Conservation (phyloP, 805 yeast genomes). For the Lachancea dasiensis region DNA sequence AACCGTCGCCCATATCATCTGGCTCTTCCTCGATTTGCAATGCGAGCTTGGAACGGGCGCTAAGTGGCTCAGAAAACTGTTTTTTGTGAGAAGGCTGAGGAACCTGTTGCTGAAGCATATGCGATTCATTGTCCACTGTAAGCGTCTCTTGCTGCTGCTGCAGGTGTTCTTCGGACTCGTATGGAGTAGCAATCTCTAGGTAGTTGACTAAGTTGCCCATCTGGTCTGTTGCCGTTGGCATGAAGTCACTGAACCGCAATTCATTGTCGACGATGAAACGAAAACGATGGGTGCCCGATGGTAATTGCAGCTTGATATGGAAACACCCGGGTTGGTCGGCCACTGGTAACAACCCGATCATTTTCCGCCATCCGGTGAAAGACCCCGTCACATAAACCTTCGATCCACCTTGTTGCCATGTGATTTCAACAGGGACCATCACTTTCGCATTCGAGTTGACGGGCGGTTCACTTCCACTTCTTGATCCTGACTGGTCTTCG, state of each 20-base stretch:
- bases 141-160: slow-evolving; percentile 21
- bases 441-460: not conserved
- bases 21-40: slow-evolving; percentile 34
- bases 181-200: slow-evolving; percentile 54
- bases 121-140: too few relatives aligned
- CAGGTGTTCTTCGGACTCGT: slow-evolving; percentile 24
- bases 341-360: slow-evolving; percentile 71
- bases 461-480: not conserved
- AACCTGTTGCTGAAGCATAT: slow-evolving; percentile 7
- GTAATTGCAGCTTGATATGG: slow-evolving; percentile 66
- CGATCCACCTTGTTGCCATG: slow-evolving; percentile 95
- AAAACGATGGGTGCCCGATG: slow-evolving; percentile 89
- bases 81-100: too few relatives aligned
- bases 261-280: slow-evolving; percentile 93
- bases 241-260: slow-evolving; percentile 74
- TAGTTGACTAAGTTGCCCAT: slow-evolving; percentile 94
- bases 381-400: slow-evolving; percentile 96
- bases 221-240: slow-evolving; percentile 96
- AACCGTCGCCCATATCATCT: slow-evolving; percentile 77
- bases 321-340: slow-evolving; percentile 36
- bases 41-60: slow-evolving; percentile 48
- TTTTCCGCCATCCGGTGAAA: slow-evolving; percentile 96
- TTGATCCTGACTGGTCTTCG: not conserved
- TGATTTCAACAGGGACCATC: slow-evolving; percentile 57
- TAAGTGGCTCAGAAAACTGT: slow-evolving; percentile 16